These are phyloP conservation scores for Mycena filopes DNA, from an alignment of 768 basidiomycete genomes.

Conservation along the genomic window DNA sequence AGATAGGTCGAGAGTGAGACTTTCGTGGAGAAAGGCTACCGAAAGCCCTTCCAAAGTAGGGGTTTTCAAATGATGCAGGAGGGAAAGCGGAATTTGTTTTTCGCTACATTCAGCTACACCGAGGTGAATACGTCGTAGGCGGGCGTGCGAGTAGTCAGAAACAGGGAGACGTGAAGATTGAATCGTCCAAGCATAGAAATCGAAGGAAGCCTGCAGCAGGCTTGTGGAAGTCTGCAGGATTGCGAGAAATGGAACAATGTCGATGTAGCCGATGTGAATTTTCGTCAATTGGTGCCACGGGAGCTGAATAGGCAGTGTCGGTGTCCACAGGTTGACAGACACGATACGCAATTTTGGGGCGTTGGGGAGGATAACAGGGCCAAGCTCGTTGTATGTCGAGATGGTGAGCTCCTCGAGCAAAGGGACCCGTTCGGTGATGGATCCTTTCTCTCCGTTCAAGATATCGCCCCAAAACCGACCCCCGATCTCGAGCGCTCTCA, in stretches of 20 bases:
- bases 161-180: neutral
- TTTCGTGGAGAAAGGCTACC: neutral
- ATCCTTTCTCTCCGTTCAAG: too few species aligned
- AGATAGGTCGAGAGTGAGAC: neutral
- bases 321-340: too few species aligned
- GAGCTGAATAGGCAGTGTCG: neutral
- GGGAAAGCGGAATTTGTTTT: neutral
- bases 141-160: neutral
- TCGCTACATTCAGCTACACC: neutral
- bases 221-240: too few species aligned
- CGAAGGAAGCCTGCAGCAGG: too few species aligned
- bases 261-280: too few species aligned
- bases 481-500: too few species aligned
- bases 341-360: constrained; percentile 6
- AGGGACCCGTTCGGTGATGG: neutral
- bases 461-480: too few species aligned
- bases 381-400: neutral
- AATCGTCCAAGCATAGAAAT: too few species aligned
- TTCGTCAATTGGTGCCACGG: constrained; percentile 3
- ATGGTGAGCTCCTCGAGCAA: constrained; percentile 5
- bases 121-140: constrained; percentile 2
- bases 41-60: constrained; percentile 12
- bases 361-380: neutral
- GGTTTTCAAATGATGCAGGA: neutral
- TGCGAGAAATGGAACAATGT: too few species aligned